phyloP scores from a whole-genome alignment of 345 rosid species.

The Eucalyptus microcorys region DNA sequence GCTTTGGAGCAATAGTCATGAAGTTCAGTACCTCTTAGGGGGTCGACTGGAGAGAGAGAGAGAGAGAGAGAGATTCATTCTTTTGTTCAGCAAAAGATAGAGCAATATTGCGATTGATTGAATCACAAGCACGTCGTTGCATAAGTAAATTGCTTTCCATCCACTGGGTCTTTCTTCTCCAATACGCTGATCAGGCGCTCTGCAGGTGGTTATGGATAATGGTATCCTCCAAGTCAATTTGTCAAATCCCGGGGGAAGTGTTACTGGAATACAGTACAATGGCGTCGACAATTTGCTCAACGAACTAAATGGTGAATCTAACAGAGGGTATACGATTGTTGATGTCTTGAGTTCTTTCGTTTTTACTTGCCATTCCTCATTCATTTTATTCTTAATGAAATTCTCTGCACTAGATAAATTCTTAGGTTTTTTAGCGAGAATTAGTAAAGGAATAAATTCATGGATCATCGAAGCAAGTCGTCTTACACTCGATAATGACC shows the following conservation, averaged over 20 bases:
- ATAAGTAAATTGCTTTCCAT: background rate
- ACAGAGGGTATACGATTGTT: background rate
- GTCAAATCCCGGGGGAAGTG: background rate
- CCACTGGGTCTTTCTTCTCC: background rate
- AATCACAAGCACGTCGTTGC: background rate
- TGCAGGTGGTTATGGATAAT: slow-evolving; percentile 3
- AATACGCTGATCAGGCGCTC: background rate
- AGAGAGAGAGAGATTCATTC: background rate
- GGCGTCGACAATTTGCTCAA: slow-evolving; percentile 1
- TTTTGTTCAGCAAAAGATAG: background rate
- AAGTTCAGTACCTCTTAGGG: background rate
- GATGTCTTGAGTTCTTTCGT: background rate
- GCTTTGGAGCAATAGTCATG: background rate
- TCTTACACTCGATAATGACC: background rate
- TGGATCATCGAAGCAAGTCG: background rate
- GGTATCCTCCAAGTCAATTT: slow-evolving; percentile 1
- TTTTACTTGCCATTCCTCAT: background rate
- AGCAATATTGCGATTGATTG: background rate
- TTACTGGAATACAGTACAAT: background rate
- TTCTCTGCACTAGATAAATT: background rate
- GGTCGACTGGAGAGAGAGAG: background rate
- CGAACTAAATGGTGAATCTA: background rate
- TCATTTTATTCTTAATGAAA: background rate
- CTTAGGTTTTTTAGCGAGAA: background rate
- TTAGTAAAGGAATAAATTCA: background rate